phyloP scores from a whole-genome alignment of 495 filamentous ascomycete genomes.

The Jackrogersella multiformis region DNA sequence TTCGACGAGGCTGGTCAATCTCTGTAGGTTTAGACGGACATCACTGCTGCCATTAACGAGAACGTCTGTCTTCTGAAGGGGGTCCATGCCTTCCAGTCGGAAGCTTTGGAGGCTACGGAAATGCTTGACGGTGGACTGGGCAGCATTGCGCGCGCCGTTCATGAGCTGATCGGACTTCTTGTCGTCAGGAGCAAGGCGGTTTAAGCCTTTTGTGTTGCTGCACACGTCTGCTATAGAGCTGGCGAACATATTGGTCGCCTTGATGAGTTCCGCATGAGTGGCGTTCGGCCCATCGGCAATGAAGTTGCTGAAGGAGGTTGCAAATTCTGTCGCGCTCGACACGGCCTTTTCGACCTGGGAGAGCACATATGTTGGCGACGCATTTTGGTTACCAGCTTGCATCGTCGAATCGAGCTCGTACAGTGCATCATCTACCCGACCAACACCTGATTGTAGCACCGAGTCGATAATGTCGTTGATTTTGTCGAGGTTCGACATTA shows the following conservation, averaged over 20 bases:
- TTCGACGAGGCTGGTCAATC: conserved; percentile 90
- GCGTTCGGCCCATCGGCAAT: conserved; percentile 96
- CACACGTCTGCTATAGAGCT: conserved; percentile 93
- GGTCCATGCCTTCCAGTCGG: conserved; percentile 86
- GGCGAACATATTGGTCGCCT: conserved; percentile 87
- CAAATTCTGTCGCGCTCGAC: conserved; percentile 94
- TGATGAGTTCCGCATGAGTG: conserved; percentile 89
- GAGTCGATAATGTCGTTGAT: conserved; percentile 98
- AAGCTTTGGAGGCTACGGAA: conserved; percentile 95
- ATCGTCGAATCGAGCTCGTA: conserved; percentile 97
- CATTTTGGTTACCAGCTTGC: conserved; percentile 98
- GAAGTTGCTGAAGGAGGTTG: conserved; percentile 96
- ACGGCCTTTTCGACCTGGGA: conserved; percentile 98
- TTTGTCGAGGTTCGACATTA: conserved; percentile 85
- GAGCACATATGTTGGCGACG: conserved; percentile 92
- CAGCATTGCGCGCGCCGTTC: conserved; percentile 82
- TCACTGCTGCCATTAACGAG: conserved; percentile 97
- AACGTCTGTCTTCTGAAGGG: conserved; percentile 88
- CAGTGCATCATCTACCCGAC: conserved; percentile 93
- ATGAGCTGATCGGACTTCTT: conserved; percentile 88
- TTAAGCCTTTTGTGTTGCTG: conserved; percentile 95
- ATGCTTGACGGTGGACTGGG: conserved; percentile 89
- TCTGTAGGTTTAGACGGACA: conserved; percentile 89
- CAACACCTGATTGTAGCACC: conserved; percentile 90
- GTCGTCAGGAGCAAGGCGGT: conserved; percentile 92